Base-by-base conservation (phyloP, 1,284 basidiomycete species). In the Fomitopsis palustris region DNA sequence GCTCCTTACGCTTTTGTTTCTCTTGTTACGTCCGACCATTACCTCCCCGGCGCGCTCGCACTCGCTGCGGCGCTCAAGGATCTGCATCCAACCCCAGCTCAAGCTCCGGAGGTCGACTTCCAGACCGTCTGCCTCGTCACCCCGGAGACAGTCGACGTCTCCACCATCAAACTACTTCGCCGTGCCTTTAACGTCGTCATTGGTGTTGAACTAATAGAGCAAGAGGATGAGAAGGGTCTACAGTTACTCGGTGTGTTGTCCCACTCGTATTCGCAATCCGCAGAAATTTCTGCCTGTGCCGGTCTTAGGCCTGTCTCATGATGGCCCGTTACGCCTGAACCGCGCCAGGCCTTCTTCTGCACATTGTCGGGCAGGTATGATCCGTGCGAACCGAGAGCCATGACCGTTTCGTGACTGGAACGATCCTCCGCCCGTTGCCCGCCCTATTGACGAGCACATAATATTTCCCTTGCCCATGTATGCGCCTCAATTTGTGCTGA, bases 121-220 rank as follows among this genome's bases (percentile, higher is more conserved):
- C 84, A 95, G 67, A 91, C 90, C n/a, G 87, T 95, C 62, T 97
- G 94, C 74, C 79, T 99, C 51, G 93, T 96, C 63, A 96, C 96
- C 5, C 95, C 96, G 54, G 93, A 96, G 70, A 90, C 92, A 0
- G 87, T 98, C 66, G 88, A 93, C 70, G 90, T 96, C n/a, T 81
- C 84, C 53, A 84, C 92, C 49, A 88, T 96, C 65, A 93, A 89
- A 69, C 82, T 86, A 42, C 82, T 98, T 57, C 82, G 95, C 64
- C 83, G 83, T 66, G 87, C 87, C 2, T 99, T 90, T 70, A 85
- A 97, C 70, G 69, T 90, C 42, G 94, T 98, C 49, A 80, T 98
- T 58, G 96, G 95, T 53, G 95, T 98, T 12, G 95, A 97, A 74
- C 77, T 89, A 54, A 93, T 98, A 64, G 83, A 82, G 53, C 84